Conservation (phyloP, 2,329 filamentous ascomycete genomes). For the Tolypocladium pustulatum region DNA sequence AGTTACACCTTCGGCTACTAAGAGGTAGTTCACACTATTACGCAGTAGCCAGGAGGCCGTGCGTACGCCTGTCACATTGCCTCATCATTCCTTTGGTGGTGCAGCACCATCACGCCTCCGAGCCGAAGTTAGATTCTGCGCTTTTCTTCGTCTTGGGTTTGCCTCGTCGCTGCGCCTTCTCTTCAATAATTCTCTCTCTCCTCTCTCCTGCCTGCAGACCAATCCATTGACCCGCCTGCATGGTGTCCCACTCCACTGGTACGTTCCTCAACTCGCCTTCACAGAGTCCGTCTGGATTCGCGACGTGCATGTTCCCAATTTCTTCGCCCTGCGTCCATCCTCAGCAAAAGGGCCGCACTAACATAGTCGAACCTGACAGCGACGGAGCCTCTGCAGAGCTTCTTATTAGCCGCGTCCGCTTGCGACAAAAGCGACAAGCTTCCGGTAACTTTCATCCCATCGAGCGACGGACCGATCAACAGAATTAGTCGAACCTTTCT, state of each 20-base stretch:
- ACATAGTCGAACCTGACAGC: neutral
- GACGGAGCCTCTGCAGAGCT: neutral
- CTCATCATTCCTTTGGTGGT: neutral
- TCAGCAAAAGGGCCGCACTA: neutral
- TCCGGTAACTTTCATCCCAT: neutral
- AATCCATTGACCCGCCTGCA: neutral
- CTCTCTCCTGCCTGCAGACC: neutral
- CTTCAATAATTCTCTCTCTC: neutral
- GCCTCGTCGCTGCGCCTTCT: neutral
- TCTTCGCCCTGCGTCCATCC: neutral
- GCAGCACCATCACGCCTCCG: neutral
- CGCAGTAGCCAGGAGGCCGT: neutral
- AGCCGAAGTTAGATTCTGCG: neutral
- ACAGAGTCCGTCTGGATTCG: neutral
- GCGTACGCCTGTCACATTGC: neutral
- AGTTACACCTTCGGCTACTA: too few relatives aligned
- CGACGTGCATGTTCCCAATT: neutral
- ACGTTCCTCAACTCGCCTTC: neutral
- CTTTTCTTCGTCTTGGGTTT: neutral
- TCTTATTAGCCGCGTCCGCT: too few relatives aligned
- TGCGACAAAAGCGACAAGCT: too few relatives aligned
- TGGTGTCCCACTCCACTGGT: neutral
- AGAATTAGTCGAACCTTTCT: neutral
- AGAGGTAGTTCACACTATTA: too few relatives aligned
- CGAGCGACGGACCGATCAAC: neutral